phyloP scores from a whole-genome alignment of 2,329 filamentous ascomycete species.

The Pezicula carpinea region DNA sequence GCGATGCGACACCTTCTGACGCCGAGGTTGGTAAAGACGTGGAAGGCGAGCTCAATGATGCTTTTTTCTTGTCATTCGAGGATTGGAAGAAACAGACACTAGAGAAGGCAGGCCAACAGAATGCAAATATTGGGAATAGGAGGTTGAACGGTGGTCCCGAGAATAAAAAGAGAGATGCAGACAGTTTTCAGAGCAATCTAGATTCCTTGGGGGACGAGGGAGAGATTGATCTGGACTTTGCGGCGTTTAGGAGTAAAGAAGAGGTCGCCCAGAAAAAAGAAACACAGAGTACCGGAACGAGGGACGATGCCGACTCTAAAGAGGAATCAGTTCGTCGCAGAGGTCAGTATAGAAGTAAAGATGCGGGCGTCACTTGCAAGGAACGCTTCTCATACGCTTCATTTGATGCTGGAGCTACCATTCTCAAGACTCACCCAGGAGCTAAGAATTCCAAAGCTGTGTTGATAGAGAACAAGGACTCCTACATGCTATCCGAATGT shows the following conservation, averaged over 20 bases:
- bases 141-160: slow-evolving; percentile 38
- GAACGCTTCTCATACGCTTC: slow-evolving; percentile 97
- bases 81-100: slow-evolving; percentile 97
- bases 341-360: slow-evolving; percentile 65
- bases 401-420: slow-evolving; percentile 91
- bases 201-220: slow-evolving; percentile 82
- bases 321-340: slow-evolving; percentile 18
- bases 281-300: slow-evolving; percentile 11
- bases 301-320: slow-evolving; percentile 20
- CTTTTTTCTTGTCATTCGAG: slow-evolving; percentile 92
- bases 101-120: slow-evolving; percentile 76
- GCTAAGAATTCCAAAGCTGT: slow-evolving; percentile 86
- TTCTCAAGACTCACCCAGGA: slow-evolving; percentile 82
- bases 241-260: slow-evolving; percentile 48
- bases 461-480: slow-evolving; percentile 94
- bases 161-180: slow-evolving; percentile 45
- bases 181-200: slow-evolving; percentile 61
- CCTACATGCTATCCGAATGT: slow-evolving; percentile 95
- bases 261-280: slow-evolving; percentile 7
- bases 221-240: slow-evolving; percentile 75
- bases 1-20: background rate
- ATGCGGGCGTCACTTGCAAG: slow-evolving; percentile 96
- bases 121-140: slow-evolving; percentile 57
- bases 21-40: background rate
- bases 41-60: slow-evolving; percentile 41